These are phyloP conservation scores for Aspergillus baeticus DNA, from an alignment of 495 filamentous ascomycete species.

Conservation along the genomic window DNA sequence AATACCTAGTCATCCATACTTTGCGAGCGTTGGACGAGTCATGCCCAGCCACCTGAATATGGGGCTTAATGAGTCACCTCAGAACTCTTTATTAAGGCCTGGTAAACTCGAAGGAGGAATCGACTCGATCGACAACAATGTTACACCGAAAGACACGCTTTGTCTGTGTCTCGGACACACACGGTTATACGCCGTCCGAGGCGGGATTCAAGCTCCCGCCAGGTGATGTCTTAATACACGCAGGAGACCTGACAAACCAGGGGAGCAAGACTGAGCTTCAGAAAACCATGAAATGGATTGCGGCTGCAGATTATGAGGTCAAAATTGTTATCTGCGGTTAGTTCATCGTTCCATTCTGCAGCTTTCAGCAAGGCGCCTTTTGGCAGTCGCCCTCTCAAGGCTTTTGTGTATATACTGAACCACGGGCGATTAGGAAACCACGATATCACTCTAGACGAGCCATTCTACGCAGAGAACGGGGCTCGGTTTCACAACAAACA, in stretches of 20 bases:
- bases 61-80: background rate
- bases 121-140: background rate
- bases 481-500: constrained; percentile 56
- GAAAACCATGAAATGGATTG: constrained; percentile 56
- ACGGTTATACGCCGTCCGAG: constrained; percentile 52
- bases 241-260: constrained; percentile 59
- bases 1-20: too few relatives aligned
- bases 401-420: too few relatives aligned
- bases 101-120: background rate
- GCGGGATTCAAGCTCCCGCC: constrained; percentile 53
- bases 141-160: constrained; percentile 52
- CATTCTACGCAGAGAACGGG: constrained; percentile 60
- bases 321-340: constrained; percentile 61
- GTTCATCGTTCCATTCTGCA: constrained; percentile 9
- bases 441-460: constrained; percentile 68
- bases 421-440: constrained; percentile 63
- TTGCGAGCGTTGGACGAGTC: background rate
- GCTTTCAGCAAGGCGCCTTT: background rate
- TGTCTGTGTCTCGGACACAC: constrained; percentile 62
- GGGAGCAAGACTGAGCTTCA: constrained; percentile 52
- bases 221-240: constrained; percentile 62
- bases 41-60: background rate
- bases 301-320: constrained; percentile 52
- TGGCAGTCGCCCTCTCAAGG: background rate
- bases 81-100: background rate